phyloP scores from a whole-genome alignment of 768 basidiomycete species.

The Lentinula aciculospora region DNA sequence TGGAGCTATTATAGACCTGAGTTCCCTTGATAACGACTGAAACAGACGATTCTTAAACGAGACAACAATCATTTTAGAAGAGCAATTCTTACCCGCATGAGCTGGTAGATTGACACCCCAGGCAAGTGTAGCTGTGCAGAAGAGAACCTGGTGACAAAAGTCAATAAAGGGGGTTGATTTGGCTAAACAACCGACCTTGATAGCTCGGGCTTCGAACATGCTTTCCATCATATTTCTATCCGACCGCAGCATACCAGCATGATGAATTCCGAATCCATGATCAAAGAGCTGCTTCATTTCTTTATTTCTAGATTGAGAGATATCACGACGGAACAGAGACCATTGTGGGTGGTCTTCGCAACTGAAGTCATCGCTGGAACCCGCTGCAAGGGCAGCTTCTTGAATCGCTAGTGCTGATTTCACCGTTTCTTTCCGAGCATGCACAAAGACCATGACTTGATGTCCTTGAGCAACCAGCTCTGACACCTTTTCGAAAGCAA shows the following conservation, averaged over 20 bases:
- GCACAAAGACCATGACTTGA: conserved; percentile 99
- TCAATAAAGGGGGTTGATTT: background rate
- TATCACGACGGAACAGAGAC: conserved; percentile 66
- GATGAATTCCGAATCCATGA: conserved; percentile 92
- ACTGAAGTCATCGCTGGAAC: conserved; percentile 70
- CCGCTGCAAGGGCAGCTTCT: conserved; percentile 71
- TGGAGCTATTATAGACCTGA: conserved; percentile 88
- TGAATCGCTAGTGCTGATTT: conserved; percentile 79
- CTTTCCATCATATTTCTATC: conserved; percentile 95
- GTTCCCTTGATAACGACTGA: conserved; percentile 96
- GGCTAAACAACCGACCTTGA: conserved; percentile 60
- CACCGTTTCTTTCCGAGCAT: conserved; percentile 96
- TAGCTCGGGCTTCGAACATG: conserved; percentile 85
- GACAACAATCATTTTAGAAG: background rate
- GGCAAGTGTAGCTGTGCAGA: conserved; percentile 96
- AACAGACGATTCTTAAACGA: conserved; percentile 8
- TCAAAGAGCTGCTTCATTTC: conserved; percentile 97
- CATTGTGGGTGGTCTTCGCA: conserved; percentile 79
- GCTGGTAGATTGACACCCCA: conserved; percentile 99
- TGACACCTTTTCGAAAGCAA: conserved; percentile 86
- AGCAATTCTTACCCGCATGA: conserved; percentile 67
- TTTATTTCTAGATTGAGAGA: conserved; percentile 82
- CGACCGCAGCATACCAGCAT: conserved; percentile 94
- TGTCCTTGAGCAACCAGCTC: conserved; percentile 87
- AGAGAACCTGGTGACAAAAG: conserved; percentile 71